A percentile compares a stretch with the other conserved stretches of the same genome.
These are phyloP conservation scores for Sonneratia alba DNA, from an alignment of 345 rosid genomes.

Conservation along the genomic window DNA sequence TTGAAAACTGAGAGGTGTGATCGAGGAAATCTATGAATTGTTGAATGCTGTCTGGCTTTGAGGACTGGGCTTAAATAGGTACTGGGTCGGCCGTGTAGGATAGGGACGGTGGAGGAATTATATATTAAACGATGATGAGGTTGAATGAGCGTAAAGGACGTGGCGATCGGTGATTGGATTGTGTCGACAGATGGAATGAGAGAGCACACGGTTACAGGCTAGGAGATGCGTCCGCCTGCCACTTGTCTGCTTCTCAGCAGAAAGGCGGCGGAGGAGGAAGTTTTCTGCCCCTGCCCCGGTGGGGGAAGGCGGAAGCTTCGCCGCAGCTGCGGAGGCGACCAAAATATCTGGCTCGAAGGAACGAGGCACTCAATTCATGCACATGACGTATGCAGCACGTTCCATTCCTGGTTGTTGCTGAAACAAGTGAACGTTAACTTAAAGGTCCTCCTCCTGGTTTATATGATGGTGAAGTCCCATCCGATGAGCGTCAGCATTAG, in stretches of 20 bases:
- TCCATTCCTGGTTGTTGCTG: no score
- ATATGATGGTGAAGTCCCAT: no score
- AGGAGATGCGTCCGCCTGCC: conserved; percentile 1
- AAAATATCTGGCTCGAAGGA: no score
- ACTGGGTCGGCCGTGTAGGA: background rate
- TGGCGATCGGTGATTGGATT: background rate
- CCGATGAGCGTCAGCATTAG: no score
- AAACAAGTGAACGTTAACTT: no score
- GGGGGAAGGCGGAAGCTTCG: background rate
- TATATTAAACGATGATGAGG: background rate
- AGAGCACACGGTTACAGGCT: conserved; percentile 8
- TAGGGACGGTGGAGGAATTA: no score
- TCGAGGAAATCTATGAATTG: background rate
- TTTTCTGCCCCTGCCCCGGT: accelerated
- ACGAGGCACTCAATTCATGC: no score
- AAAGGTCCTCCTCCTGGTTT: no score
- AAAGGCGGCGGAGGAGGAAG: background rate
- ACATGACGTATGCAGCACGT: no score
- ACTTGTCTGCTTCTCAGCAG: background rate
- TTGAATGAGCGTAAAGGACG: background rate
- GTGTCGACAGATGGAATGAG: background rate
- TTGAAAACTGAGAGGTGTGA: background rate
- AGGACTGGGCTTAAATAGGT: background rate
- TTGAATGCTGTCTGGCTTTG: background rate
- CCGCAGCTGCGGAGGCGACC: background rate